phyloP scores from a whole-genome alignment of 257 asterid genomes.

The Prunella vulgaris region DNA sequence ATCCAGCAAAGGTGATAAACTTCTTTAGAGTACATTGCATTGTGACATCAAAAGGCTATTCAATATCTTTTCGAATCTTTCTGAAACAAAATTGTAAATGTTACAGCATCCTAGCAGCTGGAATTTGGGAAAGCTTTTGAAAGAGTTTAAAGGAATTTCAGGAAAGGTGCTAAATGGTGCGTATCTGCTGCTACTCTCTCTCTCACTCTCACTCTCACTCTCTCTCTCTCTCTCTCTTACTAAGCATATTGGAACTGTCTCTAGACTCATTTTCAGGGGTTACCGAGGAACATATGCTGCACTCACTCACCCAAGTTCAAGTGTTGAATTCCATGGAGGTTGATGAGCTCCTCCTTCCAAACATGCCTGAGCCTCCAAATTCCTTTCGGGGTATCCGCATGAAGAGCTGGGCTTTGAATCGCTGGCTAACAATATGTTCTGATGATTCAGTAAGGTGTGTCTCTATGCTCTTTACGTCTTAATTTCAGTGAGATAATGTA shows the following conservation, averaged over 20 bases:
- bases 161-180: conserved; percentile 51
- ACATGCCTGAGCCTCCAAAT: conserved; percentile 67
- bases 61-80: neutral
- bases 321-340: conserved; percentile 40
- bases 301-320: conserved; percentile 52
- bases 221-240: neutral
- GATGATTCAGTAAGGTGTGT: conserved; percentile 82
- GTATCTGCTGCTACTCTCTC: neutral
- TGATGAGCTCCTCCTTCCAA: conserved; percentile 56
- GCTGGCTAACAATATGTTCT: conserved; percentile 83
- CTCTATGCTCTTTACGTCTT: neutral
- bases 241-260: neutral
- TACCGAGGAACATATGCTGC: conserved; percentile 56
- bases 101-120: conserved; percentile 81
- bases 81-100: conserved; percentile 21
- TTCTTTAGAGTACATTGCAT: neutral
- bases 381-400: conserved; percentile 83
- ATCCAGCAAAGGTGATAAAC: conserved; percentile 67
- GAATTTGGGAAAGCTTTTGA: conserved; percentile 66
- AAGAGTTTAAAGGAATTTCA: conserved; percentile 62
- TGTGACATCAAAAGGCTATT: conserved; percentile 8
- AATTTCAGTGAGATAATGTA: conserved; percentile 12
- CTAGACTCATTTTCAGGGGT: conserved; percentile 68
- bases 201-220: neutral
- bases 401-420: conserved; percentile 69